phyloP scores from a whole-genome alignment of 1,284 basidiomycete genomes.

The Pyrrhoderma lamaoense region DNA sequence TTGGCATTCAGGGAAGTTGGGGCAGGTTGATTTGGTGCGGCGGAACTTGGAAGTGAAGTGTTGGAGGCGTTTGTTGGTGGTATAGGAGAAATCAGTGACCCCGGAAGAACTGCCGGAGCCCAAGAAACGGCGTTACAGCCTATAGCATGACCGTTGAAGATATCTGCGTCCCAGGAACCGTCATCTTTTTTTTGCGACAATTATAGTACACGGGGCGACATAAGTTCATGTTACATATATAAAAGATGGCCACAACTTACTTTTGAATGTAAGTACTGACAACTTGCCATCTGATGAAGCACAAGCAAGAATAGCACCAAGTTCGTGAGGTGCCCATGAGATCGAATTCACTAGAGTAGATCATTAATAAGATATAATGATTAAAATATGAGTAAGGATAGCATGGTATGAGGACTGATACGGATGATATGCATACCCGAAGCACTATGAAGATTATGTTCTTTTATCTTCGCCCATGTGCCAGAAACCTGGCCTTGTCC shows the following conservation, averaged over 20 bases:
- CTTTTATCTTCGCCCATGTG: slow-evolving; percentile 92
- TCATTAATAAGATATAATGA: neutral
- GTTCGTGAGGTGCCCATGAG: slow-evolving; percentile 96
- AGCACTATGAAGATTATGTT: slow-evolving; percentile 90
- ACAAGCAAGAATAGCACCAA: slow-evolving; percentile 94
- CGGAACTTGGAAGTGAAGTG: neutral
- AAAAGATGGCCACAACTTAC: slow-evolving; percentile 40
- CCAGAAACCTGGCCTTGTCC: slow-evolving; percentile 39
- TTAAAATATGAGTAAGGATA: neutral
- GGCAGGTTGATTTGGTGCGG: slow-evolving; percentile 16
- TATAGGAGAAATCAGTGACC: slow-evolving; percentile 69
- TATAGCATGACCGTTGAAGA: slow-evolving; percentile 93
- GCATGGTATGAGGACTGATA: neutral
- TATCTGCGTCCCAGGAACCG: slow-evolving; percentile 92
- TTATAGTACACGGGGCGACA: neutral
- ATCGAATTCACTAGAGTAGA: slow-evolving; percentile 80
- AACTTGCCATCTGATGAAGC: slow-evolving; percentile 98
- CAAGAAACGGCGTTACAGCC: slow-evolving; percentile 97
- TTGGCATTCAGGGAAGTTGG: slow-evolving; percentile 27
- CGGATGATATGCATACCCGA: slow-evolving; percentile 67
- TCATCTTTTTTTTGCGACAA: slow-evolving; percentile 55
- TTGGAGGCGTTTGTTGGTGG: slow-evolving; percentile 24
- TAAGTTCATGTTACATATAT: no score
- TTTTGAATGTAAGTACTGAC: slow-evolving; percentile 95
- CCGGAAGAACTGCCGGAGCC: slow-evolving; percentile 89